Evolutionary conservation across 441 rosid species (phyloP).

Genomic region (Oxalis stricta): DNA sequence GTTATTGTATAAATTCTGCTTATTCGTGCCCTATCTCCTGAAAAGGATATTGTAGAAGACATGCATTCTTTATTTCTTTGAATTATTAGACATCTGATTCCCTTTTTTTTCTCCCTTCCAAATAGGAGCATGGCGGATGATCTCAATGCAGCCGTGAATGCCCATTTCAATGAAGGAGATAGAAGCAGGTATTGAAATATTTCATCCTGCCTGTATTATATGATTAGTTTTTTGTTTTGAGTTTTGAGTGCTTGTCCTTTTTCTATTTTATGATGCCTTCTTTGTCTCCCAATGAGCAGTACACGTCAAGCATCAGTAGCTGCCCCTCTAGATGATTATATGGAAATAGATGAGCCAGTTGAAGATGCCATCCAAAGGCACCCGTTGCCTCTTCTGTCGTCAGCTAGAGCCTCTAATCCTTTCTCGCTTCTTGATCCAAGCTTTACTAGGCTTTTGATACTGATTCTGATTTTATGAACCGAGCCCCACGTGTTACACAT

Average conservation of each 20-base stretch:
- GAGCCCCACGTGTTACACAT: constrained; percentile 46
- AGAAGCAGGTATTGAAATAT: constrained; percentile 31
- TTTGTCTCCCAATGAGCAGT: constrained; percentile 18
- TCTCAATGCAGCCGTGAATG: constrained; percentile 88
- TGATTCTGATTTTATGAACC: constrained; percentile 27
- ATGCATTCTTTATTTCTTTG: too few species aligned
- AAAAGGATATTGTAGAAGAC: too few species aligned
- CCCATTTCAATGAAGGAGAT: constrained; percentile 81
- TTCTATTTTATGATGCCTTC: not conserved
- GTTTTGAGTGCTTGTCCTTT: not conserved
- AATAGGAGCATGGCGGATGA: constrained; percentile 81
- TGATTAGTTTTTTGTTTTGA: not conserved
- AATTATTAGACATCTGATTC: constrained; percentile 4
- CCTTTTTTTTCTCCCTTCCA: constrained; percentile 8
- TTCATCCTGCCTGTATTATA: not conserved
- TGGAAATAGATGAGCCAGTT: constrained; percentile 79
- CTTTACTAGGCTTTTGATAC: constrained; percentile 25
- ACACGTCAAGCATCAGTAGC: constrained; percentile 21
- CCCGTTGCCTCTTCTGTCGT: constrained; percentile 24
- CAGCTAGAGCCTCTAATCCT: constrained; percentile 22
- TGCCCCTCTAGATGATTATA: constrained; percentile 41
- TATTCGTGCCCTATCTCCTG: too few species aligned
- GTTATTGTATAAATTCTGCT: too few species aligned
- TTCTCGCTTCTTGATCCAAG: constrained; percentile 41
- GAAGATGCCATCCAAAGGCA: constrained; percentile 22